Conservation (phyloP, 1,139 yeast genomes). For the Zygotorulaspora mrakii region DNA sequence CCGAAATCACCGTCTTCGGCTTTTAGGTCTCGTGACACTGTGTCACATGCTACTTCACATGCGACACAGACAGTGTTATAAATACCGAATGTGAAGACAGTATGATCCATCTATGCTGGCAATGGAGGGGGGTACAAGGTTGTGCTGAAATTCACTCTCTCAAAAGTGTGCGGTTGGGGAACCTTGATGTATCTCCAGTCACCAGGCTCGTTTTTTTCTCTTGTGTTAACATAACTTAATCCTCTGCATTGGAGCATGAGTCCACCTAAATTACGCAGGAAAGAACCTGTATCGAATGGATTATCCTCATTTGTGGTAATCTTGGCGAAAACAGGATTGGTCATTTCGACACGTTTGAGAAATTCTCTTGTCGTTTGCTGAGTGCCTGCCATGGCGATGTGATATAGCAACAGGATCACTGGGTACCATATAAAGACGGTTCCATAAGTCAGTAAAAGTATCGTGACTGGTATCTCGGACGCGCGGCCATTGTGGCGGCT, state of each 20-base stretch:
- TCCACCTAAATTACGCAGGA: conserved; percentile 42
- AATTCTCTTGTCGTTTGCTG: conserved; percentile 72
- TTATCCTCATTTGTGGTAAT: conserved; percentile 36
- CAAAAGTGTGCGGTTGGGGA: conserved; percentile 11
- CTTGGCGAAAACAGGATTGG: conserved; percentile 31
- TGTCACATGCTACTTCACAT: too few species aligned
- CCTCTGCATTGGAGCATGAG: conserved; percentile 55
- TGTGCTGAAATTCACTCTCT: too few species aligned
- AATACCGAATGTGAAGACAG: too few species aligned
- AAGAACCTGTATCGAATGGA: conserved; percentile 44
- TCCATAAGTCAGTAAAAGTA: conserved; percentile 49
- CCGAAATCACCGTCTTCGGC: conserved; percentile 1
- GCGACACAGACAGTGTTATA: too few species aligned
- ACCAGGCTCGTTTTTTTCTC: conserved; percentile 40
- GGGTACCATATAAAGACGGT: conserved; percentile 52
- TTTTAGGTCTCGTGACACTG: background rate
- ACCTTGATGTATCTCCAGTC: conserved; percentile 44
- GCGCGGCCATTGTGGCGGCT: conserved; percentile 30
- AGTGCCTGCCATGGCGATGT: conserved; percentile 50
- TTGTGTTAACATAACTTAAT: conserved; percentile 39
- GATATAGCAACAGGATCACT: conserved; percentile 48
- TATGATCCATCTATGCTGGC: too few species aligned
- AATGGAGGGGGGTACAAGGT: too few species aligned
- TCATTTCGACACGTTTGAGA: conserved; percentile 41
- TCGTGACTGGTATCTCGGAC: conserved; percentile 41